Base-by-base conservation (phyloP, 768 basidiomycete species). In the Suillus bovinus region DNA sequence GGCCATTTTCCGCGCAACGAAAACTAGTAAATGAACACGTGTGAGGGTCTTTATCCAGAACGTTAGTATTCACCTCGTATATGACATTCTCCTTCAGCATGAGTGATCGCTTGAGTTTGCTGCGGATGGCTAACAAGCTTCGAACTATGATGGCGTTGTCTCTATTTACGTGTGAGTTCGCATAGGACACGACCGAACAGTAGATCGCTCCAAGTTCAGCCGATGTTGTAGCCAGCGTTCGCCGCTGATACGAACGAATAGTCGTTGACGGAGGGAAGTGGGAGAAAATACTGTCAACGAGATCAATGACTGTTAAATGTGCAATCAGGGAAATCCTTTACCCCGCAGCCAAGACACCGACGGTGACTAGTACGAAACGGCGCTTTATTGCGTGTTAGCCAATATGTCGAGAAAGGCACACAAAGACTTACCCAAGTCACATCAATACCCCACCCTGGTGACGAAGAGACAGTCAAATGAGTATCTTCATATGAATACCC, bases 1-100 rank as follows among this genome's bases (percentile, higher is more conserved):
- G 93, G 93, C 93, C 91, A 94, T 65, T 81, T 77, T 1, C 93
- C 93, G 58, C 85, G 74, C 27, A 94, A 74, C 0, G 91, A 93
- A 70, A 92, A 86, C 87, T 94, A 68, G 60, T 49, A 38, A 17
- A 60, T 62, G 9, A 59, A 31, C 16, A 34, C 65, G 5, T 64
- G 57, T 9, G 41, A 64, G 59, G 17, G 31, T 24, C 33, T 17
- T 16, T 9, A 9, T 22, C 29, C 27, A 20, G 4, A 52, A 41
- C 3, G 20, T 38, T 63, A 64, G 22, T 58, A 61, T 79, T 11
- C 36, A 88, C 89, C 81, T 91, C 90, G 63, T 90, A 91, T 1
- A 82, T 76, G 24, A 84, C 83, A 68, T 91, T 90, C 5, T 77
- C 72, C 60, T 81, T 83, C 63, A 88, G 65, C 0, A 81, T 75